These are phyloP conservation scores for Besnoitia besnoiti DNA, from an alignment of 169 alveolate genomes.

Conservation along the genomic window DNA sequence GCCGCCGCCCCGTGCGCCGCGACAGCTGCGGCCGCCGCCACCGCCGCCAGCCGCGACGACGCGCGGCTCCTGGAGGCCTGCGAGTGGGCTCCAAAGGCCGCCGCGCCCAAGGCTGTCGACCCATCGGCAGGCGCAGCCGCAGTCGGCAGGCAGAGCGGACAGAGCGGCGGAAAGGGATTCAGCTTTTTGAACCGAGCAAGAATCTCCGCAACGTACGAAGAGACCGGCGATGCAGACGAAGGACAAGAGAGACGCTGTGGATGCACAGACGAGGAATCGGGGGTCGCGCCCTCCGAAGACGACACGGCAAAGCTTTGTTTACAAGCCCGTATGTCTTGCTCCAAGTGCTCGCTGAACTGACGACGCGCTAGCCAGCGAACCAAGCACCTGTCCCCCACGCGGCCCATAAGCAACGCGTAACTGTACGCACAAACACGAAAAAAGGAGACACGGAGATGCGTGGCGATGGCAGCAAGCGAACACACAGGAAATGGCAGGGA, in stretches of 20 bases:
- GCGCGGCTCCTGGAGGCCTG: not conserved
- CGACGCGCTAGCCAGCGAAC: slow-evolving; percentile 37
- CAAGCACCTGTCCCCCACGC: slow-evolving; percentile 45
- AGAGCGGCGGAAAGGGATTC: not conserved
- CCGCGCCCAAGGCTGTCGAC: not conserved
- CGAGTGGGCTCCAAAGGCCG: not conserved
- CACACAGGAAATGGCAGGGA: too few species aligned
- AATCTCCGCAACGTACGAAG: not conserved
- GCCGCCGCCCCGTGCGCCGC: not conserved
- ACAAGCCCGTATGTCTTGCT: slow-evolving; percentile 23
- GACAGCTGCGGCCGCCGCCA: not conserved
- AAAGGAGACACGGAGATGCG: too few species aligned
- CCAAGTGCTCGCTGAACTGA: slow-evolving; percentile 3
- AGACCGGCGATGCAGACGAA: not conserved
- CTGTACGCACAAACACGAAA: not conserved
- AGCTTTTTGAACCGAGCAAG: not conserved
- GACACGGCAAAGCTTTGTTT: not conserved
- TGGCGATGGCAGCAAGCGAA: too few species aligned
- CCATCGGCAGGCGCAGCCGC: not conserved
- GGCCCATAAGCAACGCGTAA: slow-evolving; percentile 37
- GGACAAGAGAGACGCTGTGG: not conserved
- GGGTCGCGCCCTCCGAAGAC: not conserved
- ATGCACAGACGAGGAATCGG: not conserved
- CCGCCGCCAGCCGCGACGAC: not conserved
- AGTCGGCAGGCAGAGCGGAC: not conserved